Conservation (phyloP, 2,329 filamentous ascomycete genomes). For the Zasmidium cellare region DNA sequence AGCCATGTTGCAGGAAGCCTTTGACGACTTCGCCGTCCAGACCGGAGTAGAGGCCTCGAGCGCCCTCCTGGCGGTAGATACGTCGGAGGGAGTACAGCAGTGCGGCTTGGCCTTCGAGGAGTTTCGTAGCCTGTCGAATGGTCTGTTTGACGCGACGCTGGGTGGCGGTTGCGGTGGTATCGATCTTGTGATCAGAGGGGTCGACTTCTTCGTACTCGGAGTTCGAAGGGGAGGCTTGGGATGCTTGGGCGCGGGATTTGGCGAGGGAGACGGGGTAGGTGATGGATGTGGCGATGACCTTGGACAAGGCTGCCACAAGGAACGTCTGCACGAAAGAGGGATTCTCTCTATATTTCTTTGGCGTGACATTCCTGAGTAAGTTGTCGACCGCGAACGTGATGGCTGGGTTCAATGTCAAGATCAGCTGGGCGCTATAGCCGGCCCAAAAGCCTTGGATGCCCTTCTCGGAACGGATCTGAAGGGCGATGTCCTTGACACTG, state of each 20-base stretch:
- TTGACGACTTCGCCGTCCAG: conserved; percentile 75
- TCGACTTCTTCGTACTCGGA: conserved; percentile 24
- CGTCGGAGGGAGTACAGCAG: conserved; percentile 31
- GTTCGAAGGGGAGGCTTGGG: conserved; percentile 32
- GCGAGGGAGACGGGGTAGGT: conserved; percentile 86
- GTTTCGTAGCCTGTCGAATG: conserved; percentile 14
- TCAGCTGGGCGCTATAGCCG: conserved; percentile 76
- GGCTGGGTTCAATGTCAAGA: conserved; percentile 81
- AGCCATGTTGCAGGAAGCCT: conserved; percentile 80
- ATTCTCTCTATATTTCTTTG: conserved; percentile 52
- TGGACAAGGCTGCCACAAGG: conserved; percentile 72
- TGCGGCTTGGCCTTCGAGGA: conserved; percentile 32
- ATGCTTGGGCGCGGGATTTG: conserved; percentile 75
- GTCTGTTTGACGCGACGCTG: conserved; percentile 9
- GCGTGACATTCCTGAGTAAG: conserved; percentile 63
- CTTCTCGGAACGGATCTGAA: conserved; percentile 66
- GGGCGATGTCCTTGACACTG: conserved; percentile 58
- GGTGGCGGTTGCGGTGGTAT: conserved; percentile 12
- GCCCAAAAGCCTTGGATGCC: conserved; percentile 80
- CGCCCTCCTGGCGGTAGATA: conserved; percentile 57
- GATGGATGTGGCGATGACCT: conserved; percentile 71
- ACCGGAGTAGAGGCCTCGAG: conserved; percentile 71
- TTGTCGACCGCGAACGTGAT: conserved; percentile 85
- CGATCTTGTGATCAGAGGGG: conserved; percentile 15
- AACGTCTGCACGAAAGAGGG: conserved; percentile 60